Conservation (phyloP, 352 stramenopile genomes). For the Phytophthora pistaciae region DNA sequence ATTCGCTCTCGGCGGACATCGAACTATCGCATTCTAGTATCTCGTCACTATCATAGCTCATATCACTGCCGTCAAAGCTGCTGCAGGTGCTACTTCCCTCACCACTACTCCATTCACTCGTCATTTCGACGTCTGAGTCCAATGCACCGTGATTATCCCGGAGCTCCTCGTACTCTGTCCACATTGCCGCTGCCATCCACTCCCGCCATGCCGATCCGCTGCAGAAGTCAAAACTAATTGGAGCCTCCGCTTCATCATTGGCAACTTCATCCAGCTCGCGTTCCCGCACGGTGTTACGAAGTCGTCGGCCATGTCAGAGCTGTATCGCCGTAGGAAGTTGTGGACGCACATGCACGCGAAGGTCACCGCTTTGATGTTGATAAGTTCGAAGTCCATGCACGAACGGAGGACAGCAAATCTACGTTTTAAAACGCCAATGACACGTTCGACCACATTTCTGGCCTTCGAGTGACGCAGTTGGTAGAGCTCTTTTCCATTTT, state of each 20-base stretch:
- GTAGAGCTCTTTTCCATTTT: constrained; percentile 7
- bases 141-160: neutral
- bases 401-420: constrained; percentile 4
- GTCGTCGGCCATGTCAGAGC: constrained; percentile 2
- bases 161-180: constrained; percentile 6
- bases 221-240: constrained; percentile 10
- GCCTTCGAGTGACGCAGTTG: constrained; percentile 12
- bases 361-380: constrained; percentile 2
- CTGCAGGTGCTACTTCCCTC: neutral
- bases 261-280: neutral
- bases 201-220: constrained; percentile 8
- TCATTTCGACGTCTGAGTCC: neutral
- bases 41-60: neutral
- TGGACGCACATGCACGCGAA: constrained; percentile 14
- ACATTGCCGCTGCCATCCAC: constrained; percentile 11
- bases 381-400: constrained; percentile 8
- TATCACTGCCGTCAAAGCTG: neutral
- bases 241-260: constrained; percentile 1
- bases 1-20: neutral
- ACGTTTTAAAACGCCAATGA: constrained; percentile 10
- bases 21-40: neutral
- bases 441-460: constrained; percentile 12
- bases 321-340: constrained; percentile 8
- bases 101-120: neutral
- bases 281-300: neutral